Base-by-base conservation (phyloP, 2,329 filamentous ascomycete species). In the Endoconidiophora polonica region DNA sequence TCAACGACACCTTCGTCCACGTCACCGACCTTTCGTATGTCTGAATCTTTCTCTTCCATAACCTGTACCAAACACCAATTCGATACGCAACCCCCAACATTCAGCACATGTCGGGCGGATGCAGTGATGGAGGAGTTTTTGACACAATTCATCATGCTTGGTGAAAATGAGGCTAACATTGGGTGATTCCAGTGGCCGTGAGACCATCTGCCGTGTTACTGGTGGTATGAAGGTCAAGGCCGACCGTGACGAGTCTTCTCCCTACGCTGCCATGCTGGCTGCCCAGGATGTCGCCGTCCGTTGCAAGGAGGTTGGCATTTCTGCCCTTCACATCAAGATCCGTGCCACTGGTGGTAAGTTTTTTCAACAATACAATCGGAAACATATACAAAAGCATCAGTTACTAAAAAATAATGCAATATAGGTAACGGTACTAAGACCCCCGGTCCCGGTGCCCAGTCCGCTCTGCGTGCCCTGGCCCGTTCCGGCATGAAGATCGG, bases 161-260 rank as follows among this genome's bases (percentile, higher is more conserved):
- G 26, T 43, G 44, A 26, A 26, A 23, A 20, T 29, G 7, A 73
- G 71, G 72, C 77, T 81, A 72, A 82, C 73, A 68, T 65, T 77
- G 73, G 73, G 72, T 79, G 73, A 77, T 79, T 77, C 69, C 76
- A 93, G 86, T 74, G 91, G 91, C 75, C 91, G 91, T 74, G 91
- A 98, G 84, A 98, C 93, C 74, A 95, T 98, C 77, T 86, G 81
- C 81, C 88, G 91, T 86, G 90, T 98, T 62, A 98, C 93, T 65
- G 91, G 93, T 76, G 93, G 93, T 68, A 98, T 98, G 91, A 98
- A 98, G 81, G 91, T 98, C 81, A 98, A 98, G 84, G 88, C 88
- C 72, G 88, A 98, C 68, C 90, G 91, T 79, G 91, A 98, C 76
- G 91, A 98, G 79, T 96, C 90, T 65, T 96, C 91, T 61, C 91